These are phyloP conservation scores for Paxillus rubicundulus DNA, from an alignment of 768 basidiomycete species.

Conservation along the genomic window DNA sequence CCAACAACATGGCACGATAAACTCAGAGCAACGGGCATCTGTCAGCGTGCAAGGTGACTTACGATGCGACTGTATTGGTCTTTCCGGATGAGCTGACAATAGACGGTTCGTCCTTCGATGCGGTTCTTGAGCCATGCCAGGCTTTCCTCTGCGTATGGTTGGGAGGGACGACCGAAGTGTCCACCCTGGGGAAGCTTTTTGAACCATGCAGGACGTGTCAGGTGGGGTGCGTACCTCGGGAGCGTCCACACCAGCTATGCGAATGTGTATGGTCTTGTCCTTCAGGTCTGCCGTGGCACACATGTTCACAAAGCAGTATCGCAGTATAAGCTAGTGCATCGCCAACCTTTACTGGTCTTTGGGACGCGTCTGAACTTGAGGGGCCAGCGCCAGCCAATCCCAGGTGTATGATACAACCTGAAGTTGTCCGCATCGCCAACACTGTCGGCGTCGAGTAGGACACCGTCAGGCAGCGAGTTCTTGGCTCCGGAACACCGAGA, in stretches of 20 bases:
- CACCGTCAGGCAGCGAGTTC: neutral
- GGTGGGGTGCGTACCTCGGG: constrained; percentile 62
- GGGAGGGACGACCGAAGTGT: constrained; percentile 81
- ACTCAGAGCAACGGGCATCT: neutral
- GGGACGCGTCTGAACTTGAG: constrained; percentile 70
- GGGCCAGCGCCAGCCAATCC: constrained; percentile 71
- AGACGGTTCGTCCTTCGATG: constrained; percentile 58
- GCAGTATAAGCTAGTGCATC: neutral
- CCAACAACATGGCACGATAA: neutral
- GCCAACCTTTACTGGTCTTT: constrained; percentile 49
- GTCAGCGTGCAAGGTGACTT: constrained; percentile 24
- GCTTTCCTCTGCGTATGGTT: constrained; percentile 73
- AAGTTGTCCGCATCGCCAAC: constrained; percentile 91
- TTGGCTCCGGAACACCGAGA: neutral
- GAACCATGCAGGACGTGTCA: neutral
- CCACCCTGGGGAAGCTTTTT: constrained; percentile 45
- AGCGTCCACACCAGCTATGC: constrained; percentile 89
- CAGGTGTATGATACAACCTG: constrained; percentile 78
- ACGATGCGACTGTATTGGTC: constrained; percentile 89
- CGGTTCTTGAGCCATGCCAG: constrained; percentile 63
- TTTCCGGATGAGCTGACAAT: constrained; percentile 67
- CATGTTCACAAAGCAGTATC: neutral
- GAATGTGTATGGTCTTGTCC: constrained; percentile 80
- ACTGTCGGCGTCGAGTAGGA: constrained; percentile 33
- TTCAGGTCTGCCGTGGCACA: constrained; percentile 54